These are phyloP conservation scores for Penicillium sp. DNA, from an alignment of 2,329 filamentous ascomycete genomes.

Conservation along the genomic window DNA sequence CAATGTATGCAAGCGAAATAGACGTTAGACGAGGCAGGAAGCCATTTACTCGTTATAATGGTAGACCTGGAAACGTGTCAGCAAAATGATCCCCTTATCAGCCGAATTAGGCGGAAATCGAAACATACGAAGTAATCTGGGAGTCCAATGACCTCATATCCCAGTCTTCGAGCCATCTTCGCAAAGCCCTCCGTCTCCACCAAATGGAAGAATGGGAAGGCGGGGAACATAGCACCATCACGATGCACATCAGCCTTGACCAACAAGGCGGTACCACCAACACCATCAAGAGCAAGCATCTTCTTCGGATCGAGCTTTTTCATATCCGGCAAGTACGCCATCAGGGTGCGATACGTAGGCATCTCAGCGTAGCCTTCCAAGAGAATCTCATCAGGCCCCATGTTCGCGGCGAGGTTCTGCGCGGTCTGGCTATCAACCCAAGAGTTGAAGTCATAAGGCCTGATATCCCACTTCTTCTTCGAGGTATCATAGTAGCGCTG, in stretches of 20 bases:
- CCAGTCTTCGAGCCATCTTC: constrained; percentile 88
- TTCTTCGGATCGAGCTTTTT: constrained; percentile 57
- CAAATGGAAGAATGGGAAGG: constrained; percentile 93
- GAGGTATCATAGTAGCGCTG: constrained; percentile 78
- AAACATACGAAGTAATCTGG: constrained; percentile 85
- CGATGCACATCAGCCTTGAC: constrained; percentile 97
- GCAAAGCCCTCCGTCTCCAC: constrained; percentile 98
- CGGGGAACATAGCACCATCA: constrained; percentile 97
- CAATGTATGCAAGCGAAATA: constrained; percentile 2
- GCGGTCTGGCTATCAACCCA: constrained; percentile 90
- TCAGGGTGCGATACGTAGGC: constrained; percentile 85
- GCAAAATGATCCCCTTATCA: neutral
- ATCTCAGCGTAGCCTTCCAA: constrained; percentile 92
- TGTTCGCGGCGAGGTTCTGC: constrained; percentile 69
- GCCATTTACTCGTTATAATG: constrained; percentile 76
- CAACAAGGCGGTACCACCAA: constrained; percentile 86
- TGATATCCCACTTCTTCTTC: constrained; percentile 68
- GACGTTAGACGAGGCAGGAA: neutral
- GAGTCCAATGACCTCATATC: constrained; percentile 81
- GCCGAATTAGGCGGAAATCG: neutral
- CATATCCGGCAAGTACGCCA: constrained; percentile 73
- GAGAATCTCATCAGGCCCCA: constrained; percentile 89
- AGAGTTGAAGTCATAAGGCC: constrained; percentile 95
- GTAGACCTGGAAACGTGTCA: constrained; percentile 62
- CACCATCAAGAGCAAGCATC: constrained; percentile 80